Evolutionary conservation across 73 alveolate genomes (phyloP), one percentile per base, ranked within the genome.

Genomic region (Paramecium caudatum): DNA sequence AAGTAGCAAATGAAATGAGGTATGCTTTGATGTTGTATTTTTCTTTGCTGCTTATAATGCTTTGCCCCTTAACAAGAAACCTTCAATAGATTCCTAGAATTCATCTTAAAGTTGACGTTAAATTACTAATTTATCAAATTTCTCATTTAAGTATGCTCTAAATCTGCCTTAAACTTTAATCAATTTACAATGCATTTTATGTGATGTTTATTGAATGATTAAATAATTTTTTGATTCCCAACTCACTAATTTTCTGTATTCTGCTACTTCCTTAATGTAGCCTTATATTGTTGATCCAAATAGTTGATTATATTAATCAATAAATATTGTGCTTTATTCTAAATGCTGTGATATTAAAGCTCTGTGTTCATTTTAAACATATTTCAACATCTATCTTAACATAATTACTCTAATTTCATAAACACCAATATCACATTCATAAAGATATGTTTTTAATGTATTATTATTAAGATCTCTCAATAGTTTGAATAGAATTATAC

Each of bases 401-500:
- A 65, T 65, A 13, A 65, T 65, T 13, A 65, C 34, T 65, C 83
- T 65, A 8, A 30, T 33, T 33, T 65, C 83, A 65, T 32, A 65
- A 30, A 33, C 49, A 25, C 83, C 83, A 3, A 65, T 33, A 6
- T 65, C 47, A 65, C 83, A 65, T 4, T 65, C 83, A 65, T 33
- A 25, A 4, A 65, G 34, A 65, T 65, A 65, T 12, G 83, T 33
- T 10, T 65, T 65, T 25, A 65, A 43, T n/a, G 50, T 25, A 30
- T 65, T 65, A 33, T 65, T 36, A 2, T 36, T 10, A 17, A 33
- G 34, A 65, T 33, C 50, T 65, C 83, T 83, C 36, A 65, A 36
- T 55, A 83, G 61, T 62, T 83, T 83, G 32, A 83, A 50, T 34
- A 83, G 32, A 45, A 83, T 83, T 32, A 83, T 70, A 55, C 78